Conservation (phyloP, 441 rosid species). For the Adansonia gregorii region DNA sequence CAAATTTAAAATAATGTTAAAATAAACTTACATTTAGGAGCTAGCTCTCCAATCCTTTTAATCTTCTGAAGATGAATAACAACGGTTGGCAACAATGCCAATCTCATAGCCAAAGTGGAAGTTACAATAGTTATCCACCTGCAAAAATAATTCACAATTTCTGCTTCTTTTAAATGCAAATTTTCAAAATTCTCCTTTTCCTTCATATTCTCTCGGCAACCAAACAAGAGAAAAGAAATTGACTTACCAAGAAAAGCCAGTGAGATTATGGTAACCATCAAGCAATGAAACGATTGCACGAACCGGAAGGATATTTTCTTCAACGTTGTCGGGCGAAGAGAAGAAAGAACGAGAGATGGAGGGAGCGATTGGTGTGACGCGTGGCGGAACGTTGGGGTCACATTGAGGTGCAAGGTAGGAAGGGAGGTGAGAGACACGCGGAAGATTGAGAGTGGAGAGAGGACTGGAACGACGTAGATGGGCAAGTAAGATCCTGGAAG, state of each 20-base stretch:
- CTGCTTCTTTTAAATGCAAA: not conserved
- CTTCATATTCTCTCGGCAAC: not conserved
- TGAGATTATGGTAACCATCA: conserved; percentile 67
- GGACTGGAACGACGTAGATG: conserved; percentile 46
- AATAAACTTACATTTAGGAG: conserved; percentile 67
- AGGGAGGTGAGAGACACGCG: conserved; percentile 16
- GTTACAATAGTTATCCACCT: conserved; percentile 92
- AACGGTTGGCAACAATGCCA: conserved; percentile 60
- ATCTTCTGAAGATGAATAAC: conserved; percentile 69
- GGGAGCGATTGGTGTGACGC: conserved; percentile 6
- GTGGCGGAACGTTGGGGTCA: conserved; percentile 16
- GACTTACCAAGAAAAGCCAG: conserved; percentile 84
- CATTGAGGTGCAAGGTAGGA: conserved; percentile 10
- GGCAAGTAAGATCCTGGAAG: conserved; percentile 42
- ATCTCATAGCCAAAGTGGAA: conserved; percentile 72
- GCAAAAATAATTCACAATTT: conserved; percentile 12
- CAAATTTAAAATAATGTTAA: not conserved
- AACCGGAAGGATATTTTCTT: conserved; percentile 50
- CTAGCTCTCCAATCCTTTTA: conserved; percentile 51
- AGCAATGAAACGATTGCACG: conserved; percentile 60
- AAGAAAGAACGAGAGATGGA: conserved; percentile 31
- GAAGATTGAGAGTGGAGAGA: conserved; percentile 29
- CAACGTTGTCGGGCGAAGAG: conserved; percentile 29
- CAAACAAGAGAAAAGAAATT: not conserved
- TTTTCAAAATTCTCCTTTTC: not conserved